Evolutionary conservation across 306 rosid species (phyloP).

Genomic region (Boehmeria nivea): DNA sequence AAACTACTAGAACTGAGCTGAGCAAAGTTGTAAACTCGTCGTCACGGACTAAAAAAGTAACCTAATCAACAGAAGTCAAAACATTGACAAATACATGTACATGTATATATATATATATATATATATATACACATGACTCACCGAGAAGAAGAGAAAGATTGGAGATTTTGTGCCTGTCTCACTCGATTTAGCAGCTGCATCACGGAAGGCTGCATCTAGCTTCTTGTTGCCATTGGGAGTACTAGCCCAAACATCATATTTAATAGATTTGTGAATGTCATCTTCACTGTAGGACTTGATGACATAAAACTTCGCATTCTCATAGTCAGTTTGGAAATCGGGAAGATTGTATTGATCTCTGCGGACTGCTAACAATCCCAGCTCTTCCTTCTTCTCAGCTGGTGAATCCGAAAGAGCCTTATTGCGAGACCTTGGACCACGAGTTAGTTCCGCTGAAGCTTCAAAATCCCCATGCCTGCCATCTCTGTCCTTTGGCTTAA

Average conservation of each 20-base stretch:
- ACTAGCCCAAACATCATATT: slow-evolving; percentile 85
- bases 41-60: too few species aligned
- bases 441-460: slow-evolving; percentile 39
- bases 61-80: too few species aligned
- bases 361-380: slow-evolving; percentile 16
- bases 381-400: slow-evolving; percentile 35
- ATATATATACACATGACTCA: too few species aligned
- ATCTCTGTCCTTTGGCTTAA: slow-evolving; percentile 29
- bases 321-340: slow-evolving; percentile 52
- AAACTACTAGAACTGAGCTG: too few species aligned
- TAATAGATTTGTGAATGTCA: slow-evolving; percentile 68
- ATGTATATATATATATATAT: too few species aligned
- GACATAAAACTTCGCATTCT: slow-evolving; percentile 59
- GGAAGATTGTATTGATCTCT: slow-evolving; percentile 56
- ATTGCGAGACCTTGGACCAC: slow-evolving; percentile 63
- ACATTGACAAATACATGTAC: too few species aligned
- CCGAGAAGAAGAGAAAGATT: slow-evolving; percentile 82
- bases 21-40: too few species aligned
- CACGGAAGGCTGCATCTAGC: slow-evolving; percentile 54
- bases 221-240: slow-evolving; percentile 71
- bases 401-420: slow-evolving; percentile 32
- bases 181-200: slow-evolving; percentile 43
- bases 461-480: slow-evolving; percentile 39
- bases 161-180: slow-evolving; percentile 50
- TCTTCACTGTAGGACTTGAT: slow-evolving; percentile 91